Base-by-base conservation (phyloP, 2,329 filamentous ascomycete species). In the Cordyceps fumosorosea region DNA sequence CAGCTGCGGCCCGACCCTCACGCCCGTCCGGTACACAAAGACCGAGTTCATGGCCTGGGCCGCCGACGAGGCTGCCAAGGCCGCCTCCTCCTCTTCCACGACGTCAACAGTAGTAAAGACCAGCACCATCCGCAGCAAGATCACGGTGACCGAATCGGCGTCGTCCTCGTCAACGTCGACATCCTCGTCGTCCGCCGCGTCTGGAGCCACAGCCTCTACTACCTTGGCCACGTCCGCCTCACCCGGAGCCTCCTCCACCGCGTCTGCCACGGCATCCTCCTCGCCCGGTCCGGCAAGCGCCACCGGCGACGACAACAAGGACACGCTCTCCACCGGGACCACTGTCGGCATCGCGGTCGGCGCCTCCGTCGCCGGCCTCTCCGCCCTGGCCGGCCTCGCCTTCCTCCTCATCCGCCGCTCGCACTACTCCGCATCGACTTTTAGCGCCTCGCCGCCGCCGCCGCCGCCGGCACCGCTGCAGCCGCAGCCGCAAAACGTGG, bases 1-100 rank as follows among this genome's bases (percentile, higher is more conserved):
- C 29, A 76, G 77, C 29, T 82, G 80, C 67, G 65, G 66, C 11
- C 70, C 73, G 48, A 78, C 77, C 3, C 69, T 73, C 18, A 78
- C 77, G 12, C 75, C 74, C 1, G 66, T 81, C 5, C 66, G 61
- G 29, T 65, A 81, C 1, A 69, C 70, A 18, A 69, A 76, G 64
- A 64, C 69, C 16, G 71, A 74, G n/a, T 81, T 78, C 42, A 18
- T 66, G 59, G 77, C 61, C 20, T 68, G 69, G 0, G 70, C 71
- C 12, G 76, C 70, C 57, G 44, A 66, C 63, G 32, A 64, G 26
- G 42, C 1, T 20, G 29, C 8, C 0, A 57, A 67, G 0, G 63
- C 69, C 3, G 48, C 68, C 5, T 60, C 66, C 3, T 64, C 62
- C 14, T 66, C 61, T n/a, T 40, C n/a, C 24, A 16, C 42, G 2